phyloP scores from a whole-genome alignment of 176 grass and related monocot species.

The Melocanna baccifera region DNA sequence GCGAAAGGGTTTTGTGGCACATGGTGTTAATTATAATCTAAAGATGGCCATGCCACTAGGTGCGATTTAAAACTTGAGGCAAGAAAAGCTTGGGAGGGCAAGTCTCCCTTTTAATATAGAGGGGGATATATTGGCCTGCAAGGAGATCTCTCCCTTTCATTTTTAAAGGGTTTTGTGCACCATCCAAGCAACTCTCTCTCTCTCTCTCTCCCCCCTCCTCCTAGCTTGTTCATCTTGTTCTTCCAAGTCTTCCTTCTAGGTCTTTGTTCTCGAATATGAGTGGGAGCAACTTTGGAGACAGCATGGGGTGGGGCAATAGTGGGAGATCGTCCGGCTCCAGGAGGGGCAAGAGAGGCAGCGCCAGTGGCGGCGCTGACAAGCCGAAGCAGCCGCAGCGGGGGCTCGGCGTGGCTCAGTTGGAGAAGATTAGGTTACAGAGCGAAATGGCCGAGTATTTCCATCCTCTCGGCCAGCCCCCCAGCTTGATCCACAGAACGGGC shows the following conservation, averaged over 20 bases:
- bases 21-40: constrained; percentile 46
- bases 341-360: constrained; percentile 59
- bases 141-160: constrained; percentile 59
- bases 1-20: constrained; percentile 37
- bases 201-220: too few species aligned
- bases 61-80: constrained; percentile 32
- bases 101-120: constrained; percentile 51
- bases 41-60: constrained; percentile 33
- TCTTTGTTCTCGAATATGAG: constrained; percentile 48
- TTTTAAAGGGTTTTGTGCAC: constrained; percentile 54
- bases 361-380: constrained; percentile 36
- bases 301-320: constrained; percentile 47
- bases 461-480: constrained; percentile 52
- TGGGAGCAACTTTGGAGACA: constrained; percentile 58
- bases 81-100: constrained; percentile 51
- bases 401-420: constrained; percentile 70
- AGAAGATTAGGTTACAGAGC: constrained; percentile 81
- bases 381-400: constrained; percentile 77
- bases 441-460: constrained; percentile 73
- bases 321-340: constrained; percentile 46
- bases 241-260: constrained; percentile 47
- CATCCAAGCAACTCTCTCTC: constrained; percentile 21
- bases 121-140: constrained; percentile 40
- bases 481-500: constrained; percentile 45
- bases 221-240: constrained; percentile 35